Evolutionary conservation across 352 stramenopile genomes (phyloP).

Genomic region (Phytophthora cactorum): DNA sequence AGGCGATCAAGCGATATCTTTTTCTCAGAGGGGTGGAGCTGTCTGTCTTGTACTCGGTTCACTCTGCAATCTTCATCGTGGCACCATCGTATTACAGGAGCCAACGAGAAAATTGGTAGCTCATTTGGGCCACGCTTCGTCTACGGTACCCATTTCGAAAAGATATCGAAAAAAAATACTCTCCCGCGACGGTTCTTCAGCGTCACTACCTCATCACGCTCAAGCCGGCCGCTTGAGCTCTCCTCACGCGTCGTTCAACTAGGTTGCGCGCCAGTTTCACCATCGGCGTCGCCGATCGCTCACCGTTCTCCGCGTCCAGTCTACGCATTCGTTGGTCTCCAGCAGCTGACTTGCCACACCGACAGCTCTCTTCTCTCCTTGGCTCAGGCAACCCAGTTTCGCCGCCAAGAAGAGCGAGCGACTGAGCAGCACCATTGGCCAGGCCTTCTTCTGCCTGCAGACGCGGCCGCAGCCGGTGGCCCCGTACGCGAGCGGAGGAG

Average conservation of each 20-base stretch:
- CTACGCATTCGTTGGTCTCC: constrained; percentile 29
- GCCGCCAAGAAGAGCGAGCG: constrained; percentile 29
- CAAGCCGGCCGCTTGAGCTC: not conserved
- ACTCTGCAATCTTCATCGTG: constrained; percentile 1
- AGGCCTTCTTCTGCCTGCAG: constrained; percentile 65
- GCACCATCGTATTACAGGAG: not conserved
- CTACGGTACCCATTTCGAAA: constrained; percentile 16
- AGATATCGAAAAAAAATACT: constrained; percentile 5
- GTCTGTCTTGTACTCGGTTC: not conserved
- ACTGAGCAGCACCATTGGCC: constrained; percentile 53
- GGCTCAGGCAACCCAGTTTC: constrained; percentile 16
- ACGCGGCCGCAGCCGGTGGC: constrained; percentile 41
- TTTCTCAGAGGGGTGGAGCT: not conserved
- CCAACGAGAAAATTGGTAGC: not conserved
- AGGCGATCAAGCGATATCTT: constrained; percentile 2
- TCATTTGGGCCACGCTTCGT: not conserved
- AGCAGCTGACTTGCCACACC: constrained; percentile 22
- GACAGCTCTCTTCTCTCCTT: constrained; percentile 5
- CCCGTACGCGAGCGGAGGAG: constrained; percentile 29
- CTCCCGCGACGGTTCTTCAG: constrained; percentile 16
- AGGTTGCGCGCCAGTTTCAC: not conserved
- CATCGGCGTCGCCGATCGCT: constrained; percentile 16
- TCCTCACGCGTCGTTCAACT: not conserved
- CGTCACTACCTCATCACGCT: not conserved
- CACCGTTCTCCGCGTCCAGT: constrained; percentile 27